Evolutionary conservation across 164 flowering plant species (phyloP).

Genomic region (Houttuynia cordata): DNA sequence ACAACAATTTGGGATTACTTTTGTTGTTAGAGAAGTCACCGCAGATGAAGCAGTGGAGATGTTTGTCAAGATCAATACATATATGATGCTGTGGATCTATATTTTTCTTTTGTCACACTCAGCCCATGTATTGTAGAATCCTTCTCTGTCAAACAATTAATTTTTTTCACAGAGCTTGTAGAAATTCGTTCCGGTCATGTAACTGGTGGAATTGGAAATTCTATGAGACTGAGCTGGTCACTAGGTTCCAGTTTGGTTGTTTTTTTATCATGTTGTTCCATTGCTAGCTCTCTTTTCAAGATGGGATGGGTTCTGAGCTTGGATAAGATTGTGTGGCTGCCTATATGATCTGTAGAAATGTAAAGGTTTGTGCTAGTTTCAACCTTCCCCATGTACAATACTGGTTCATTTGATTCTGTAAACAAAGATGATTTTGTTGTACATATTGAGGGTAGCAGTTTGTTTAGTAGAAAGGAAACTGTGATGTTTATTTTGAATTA

Average conservation of each 20-base stretch:
- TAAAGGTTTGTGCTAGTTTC: too few species aligned
- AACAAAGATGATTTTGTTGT: too few species aligned
- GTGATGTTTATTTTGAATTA: too few species aligned
- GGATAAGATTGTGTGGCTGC: too few species aligned
- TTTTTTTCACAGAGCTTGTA: neutral
- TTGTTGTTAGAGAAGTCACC: conserved; percentile 61
- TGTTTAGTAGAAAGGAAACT: too few species aligned
- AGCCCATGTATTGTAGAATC: neutral
- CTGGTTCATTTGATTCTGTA: too few species aligned
- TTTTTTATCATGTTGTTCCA: neutral
- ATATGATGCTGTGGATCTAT: conserved; percentile 8
- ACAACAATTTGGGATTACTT: conserved; percentile 55
- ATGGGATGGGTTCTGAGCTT: too few species aligned
- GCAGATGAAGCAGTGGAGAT: conserved; percentile 48
- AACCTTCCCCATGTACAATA: too few species aligned
- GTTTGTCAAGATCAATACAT: conserved; percentile 39
- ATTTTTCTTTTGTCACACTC: too few species aligned
- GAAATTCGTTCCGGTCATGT: neutral
- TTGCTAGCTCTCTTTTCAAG: neutral
- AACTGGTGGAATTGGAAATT: neutral
- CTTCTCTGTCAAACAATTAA: neutral
- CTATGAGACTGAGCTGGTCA: neutral
- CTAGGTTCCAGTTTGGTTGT: neutral
- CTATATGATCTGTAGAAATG: too few species aligned
- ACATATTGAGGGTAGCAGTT: too few species aligned